phyloP scores from a whole-genome alignment of 176 grass and related monocot species.

The Carex kokanica region DNA sequence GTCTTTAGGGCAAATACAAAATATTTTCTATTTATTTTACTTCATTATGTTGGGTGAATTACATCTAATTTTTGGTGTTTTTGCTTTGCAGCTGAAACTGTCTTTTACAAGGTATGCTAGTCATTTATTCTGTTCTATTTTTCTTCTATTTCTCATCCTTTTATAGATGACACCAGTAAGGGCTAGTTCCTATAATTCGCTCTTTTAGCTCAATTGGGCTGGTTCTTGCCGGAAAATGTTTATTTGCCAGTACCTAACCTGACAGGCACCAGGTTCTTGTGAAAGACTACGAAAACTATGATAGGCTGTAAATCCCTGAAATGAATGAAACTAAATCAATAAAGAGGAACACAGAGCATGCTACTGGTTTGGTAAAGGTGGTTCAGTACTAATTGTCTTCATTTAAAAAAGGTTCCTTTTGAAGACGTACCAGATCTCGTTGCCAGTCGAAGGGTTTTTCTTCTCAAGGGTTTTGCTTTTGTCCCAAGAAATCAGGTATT shows the following conservation, averaged over 20 bases:
- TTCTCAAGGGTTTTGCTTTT: slow-evolving; percentile 95
- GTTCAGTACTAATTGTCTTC: slow-evolving; percentile 2
- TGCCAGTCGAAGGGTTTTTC: slow-evolving; percentile 57
- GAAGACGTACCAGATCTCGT: slow-evolving; percentile 94
- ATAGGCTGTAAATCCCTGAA: neutral
- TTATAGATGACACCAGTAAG: neutral
- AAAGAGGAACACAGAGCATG: neutral
- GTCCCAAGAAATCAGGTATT: slow-evolving; percentile 89
- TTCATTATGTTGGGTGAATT: slow-evolving; percentile 1
- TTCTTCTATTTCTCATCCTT: slow-evolving; percentile 16
- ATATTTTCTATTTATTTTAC: slow-evolving; percentile 16
- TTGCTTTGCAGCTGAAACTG: slow-evolving; percentile 65
- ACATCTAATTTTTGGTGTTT: slow-evolving; percentile 21
- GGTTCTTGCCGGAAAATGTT: neutral
- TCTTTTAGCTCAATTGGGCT: neutral
- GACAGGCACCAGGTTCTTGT: neutral
- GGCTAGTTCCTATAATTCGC: neutral
- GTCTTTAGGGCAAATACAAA: neutral
- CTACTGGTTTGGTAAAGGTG: neutral
- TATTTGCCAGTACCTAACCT: neutral
- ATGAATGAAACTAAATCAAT: slow-evolving; percentile 2
- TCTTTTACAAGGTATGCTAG: slow-evolving; percentile 76
- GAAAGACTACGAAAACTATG: neutral
- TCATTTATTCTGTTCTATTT: slow-evolving; percentile 8
- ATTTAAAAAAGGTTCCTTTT: slow-evolving; percentile 72